Evolutionary conservation across 768 basidiomycete species (phyloP).

Genomic region (Russula brevipes): DNA sequence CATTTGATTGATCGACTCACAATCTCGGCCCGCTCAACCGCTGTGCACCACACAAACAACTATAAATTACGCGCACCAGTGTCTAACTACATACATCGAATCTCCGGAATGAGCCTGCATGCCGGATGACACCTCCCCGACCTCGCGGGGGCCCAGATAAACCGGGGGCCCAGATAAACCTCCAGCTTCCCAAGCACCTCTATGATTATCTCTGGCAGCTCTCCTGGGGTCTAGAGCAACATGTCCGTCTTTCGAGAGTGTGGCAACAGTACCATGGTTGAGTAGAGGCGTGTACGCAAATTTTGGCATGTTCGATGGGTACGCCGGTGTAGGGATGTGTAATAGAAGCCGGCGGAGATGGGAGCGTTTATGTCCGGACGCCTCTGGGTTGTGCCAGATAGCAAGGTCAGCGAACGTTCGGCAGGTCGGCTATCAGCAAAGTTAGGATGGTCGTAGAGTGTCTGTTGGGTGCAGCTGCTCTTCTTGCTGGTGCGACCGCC

Average conservation of each 20-base stretch:
- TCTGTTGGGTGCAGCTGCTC: slow-evolving; percentile 16
- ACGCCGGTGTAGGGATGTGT: slow-evolving; percentile 1
- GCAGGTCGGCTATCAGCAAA: neutral
- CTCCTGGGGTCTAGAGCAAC: neutral
- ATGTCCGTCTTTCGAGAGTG: slow-evolving; percentile 1
- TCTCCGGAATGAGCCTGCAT: slow-evolving; percentile 1
- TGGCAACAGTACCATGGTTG: neutral
- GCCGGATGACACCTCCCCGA: slow-evolving; percentile 5
- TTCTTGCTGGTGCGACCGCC: slow-evolving; percentile 11
- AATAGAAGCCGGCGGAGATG: slow-evolving; percentile 6
- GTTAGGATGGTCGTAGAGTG: slow-evolving; percentile 12
- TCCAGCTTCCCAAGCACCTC: slow-evolving; percentile 7
- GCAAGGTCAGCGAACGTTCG: neutral
- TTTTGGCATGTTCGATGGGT: neutral
- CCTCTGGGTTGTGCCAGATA: neutral
- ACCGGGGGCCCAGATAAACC: slow-evolving; percentile 7
- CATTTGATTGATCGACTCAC: neutral
- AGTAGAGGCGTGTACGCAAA: slow-evolving; percentile 3
- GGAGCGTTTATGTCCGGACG: neutral
- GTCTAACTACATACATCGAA: neutral
- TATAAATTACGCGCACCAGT: slow-evolving; percentile 12
- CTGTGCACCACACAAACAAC: neutral
- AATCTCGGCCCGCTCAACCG: slow-evolving; percentile 9
- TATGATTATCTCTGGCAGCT: slow-evolving; percentile 1
- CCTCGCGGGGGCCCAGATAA: slow-evolving; percentile 1